These are phyloP conservation scores for Gloeopeniophorella convolvens DNA, from an alignment of 768 basidiomycete genomes.

Conservation along the genomic window DNA sequence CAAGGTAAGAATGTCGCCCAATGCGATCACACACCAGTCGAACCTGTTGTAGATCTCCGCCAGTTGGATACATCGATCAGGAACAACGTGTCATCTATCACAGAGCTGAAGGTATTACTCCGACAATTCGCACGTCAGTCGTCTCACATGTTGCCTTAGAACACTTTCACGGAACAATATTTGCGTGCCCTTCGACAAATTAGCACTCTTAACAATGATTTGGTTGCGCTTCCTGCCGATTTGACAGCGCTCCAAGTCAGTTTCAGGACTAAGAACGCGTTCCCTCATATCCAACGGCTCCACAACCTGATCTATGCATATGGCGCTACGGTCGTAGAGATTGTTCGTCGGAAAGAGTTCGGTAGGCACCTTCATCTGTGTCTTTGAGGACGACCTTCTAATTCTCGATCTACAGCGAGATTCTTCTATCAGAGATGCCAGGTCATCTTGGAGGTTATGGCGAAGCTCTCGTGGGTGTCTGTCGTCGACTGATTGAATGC, in stretches of 20 bases:
- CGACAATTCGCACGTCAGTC: not conserved
- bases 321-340: conserved; percentile 83
- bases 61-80: conserved; percentile 17
- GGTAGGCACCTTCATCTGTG: conserved; percentile 37
- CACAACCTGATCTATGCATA: conserved; percentile 92
- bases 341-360: conserved; percentile 88
- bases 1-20: conserved; percentile 37
- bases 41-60: conserved; percentile 17
- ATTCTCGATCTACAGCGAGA: conserved; percentile 38
- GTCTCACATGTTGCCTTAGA: conserved; percentile 36
- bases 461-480: conserved; percentile 71
- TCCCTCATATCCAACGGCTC: conserved; percentile 84
- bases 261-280: conserved; percentile 71
- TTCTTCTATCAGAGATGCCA: conserved; percentile 80
- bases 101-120: conserved; percentile 15
- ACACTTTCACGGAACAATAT: conserved; percentile 62
- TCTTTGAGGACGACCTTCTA: not conserved
- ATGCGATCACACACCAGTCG: not conserved
- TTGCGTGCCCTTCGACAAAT: conserved; percentile 67
- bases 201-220: conserved; percentile 72
- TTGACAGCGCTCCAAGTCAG: conserved; percentile 62
- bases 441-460: conserved; percentile 79
- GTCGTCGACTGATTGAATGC: not conserved
- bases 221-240: conserved; percentile 64
- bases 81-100: conserved; percentile 8